Base-by-base conservation (phyloP, 164 flowering plant genomes). In the Buxus sempervirens region DNA sequence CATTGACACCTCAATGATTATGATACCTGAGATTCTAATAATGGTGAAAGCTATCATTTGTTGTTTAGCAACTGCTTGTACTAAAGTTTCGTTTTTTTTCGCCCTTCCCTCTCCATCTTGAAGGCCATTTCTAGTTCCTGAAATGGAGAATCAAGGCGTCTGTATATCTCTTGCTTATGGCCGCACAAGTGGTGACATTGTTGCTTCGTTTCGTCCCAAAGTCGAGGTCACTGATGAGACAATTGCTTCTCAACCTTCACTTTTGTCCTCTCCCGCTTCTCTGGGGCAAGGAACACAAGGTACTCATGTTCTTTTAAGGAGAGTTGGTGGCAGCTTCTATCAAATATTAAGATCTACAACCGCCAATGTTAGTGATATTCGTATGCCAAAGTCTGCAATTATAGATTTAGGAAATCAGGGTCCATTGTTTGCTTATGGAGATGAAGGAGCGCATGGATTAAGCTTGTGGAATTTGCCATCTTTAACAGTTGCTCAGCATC, bases 91-190 rank as follows among this genome's bases (percentile, higher is more conserved):
- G 7, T 32, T 32, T 32, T 36, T 45, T 45, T 45, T 64, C 51
- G 64, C 25, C 16, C 22, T 38, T 16, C 66, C 36, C 51, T n/a
- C 56, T 70, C 66, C 53, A 4, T 32, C 38, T 65, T 85, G 83
- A 54, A 91, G 97, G 86, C 83, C 91, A 41, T 70, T 26, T 62
- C 64, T 85, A 66, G 73, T 91, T 68, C 86, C 92, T 63, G 89
- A 66, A 64, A 71, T 87, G 36, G 88, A 78, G 54, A 82, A 87
- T 73, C 86, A 84, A 77, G 97, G 96, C 57, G 91, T 92, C n/a
- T 95, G 98, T 72, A 89, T 89, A 73, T 90, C 97, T 45, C 86
- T 88, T 64, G 93, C 98, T 68, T 81, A 79, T 79, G 83, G 82
- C 67, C 73, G 80, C 20, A 42, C 63, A 41, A 81, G 77, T 65